A percentile compares a stretch with the other conserved stretches of the same genome.
Evolutionary conservation across 139 green algal species (phyloP).

Genomic region (Micromonas pusilla): DNA sequence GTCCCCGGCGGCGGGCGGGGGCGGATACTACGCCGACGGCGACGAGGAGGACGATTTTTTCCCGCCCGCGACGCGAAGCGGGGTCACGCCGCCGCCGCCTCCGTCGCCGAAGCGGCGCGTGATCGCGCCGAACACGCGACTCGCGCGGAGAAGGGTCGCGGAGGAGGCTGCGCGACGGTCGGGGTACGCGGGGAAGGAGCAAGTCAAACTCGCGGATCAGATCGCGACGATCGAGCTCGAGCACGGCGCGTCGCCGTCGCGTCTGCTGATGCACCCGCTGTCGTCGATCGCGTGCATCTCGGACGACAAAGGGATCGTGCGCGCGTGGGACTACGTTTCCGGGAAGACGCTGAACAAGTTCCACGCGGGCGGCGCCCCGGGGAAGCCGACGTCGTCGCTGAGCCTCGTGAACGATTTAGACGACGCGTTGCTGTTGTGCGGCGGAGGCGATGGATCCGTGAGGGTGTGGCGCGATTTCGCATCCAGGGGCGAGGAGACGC

Average conservation of each 20-base stretch:
- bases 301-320: neutral
- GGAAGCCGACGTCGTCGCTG: neutral
- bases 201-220: slow-evolving; percentile 8
- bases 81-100: no score
- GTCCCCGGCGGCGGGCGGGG: neutral
- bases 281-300: neutral
- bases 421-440: slow-evolving; percentile 4
- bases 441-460: slow-evolving; percentile 19
- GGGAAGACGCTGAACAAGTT: slow-evolving; percentile 13
- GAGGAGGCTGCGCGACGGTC: neutral
- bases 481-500: neutral
- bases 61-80: no score
- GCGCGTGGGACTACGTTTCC: slow-evolving; percentile 8
- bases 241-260: neutral
- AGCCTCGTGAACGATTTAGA: slow-evolving; percentile 27
- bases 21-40: neutral
- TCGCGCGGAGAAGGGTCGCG: neutral
- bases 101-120: neutral
- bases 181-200: neutral
- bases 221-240: slow-evolving; percentile 11
- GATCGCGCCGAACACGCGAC: neutral
- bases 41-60: neutral
- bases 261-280: slow-evolving; percentile 21
- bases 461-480: slow-evolving; percentile 29
- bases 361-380: neutral